Conservation (phyloP, 73 alveolate species). For the Symbiodinium pilosum region DNA sequence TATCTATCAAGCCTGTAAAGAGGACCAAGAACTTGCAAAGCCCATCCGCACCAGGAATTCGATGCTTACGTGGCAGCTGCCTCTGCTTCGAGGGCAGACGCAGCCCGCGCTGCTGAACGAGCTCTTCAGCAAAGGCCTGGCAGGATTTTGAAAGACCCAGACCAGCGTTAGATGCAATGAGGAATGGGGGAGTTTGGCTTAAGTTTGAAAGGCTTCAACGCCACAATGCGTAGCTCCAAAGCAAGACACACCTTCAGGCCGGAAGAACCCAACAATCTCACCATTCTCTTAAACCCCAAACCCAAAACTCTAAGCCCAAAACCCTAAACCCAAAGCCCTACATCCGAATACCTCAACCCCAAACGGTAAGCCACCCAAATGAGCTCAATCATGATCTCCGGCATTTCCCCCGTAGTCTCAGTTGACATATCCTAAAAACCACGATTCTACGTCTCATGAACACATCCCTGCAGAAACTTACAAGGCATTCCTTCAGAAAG, state of each 20-base stretch:
- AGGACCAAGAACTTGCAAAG: no score
- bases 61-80: not conserved
- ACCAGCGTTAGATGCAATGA: no score
- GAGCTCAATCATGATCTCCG: no score
- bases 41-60: not conserved
- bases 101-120: constrained; percentile 47
- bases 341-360: not conserved
- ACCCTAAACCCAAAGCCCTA: not conserved
- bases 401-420: no score
- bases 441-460: no score
- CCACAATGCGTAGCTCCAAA: not conserved
- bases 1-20: no score
- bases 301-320: not conserved
- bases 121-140: constrained; percentile 69
- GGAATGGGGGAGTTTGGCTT: not conserved
- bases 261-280: not conserved
- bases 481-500: no score
- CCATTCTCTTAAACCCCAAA: not conserved
- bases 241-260: not conserved
- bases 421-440: no score
- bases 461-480: no score
- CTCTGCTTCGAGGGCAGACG: not conserved
- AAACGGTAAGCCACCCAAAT: not conserved
- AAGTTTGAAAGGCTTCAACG: not conserved
- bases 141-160: no score